These are phyloP conservation scores for Boeremia lycopersici DNA, from an alignment of 2,329 filamentous ascomycete genomes.

Conservation along the genomic window DNA sequence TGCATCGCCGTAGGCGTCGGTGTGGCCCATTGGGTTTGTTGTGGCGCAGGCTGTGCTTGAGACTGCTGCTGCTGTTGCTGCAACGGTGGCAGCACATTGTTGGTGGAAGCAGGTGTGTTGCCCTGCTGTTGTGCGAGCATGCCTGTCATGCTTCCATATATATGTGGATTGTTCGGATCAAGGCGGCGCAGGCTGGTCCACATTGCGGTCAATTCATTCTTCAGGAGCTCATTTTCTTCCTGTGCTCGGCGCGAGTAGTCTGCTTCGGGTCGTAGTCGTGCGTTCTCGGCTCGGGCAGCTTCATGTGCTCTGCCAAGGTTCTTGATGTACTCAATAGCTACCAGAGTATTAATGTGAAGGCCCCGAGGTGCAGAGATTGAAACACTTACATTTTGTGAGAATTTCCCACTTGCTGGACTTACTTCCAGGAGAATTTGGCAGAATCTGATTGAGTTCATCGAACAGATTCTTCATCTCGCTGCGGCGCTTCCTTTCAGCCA, in stretches of 20 bases:
- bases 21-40: conserved; percentile 39
- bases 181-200: conserved; percentile 53
- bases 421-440: conserved; percentile 79
- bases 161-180: conserved; percentile 54
- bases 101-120: conserved; percentile 34
- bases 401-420: conserved; percentile 93
- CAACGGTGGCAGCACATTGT: conserved; percentile 46
- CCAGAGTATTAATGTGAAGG: conserved; percentile 11
- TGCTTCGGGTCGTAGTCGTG: conserved; percentile 51
- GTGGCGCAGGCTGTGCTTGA: conserved; percentile 37
- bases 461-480: conserved; percentile 91
- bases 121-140: conserved; percentile 50
- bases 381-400: conserved; percentile 75
- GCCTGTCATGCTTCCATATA: conserved; percentile 55
- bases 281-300: conserved; percentile 47
- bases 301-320: conserved; percentile 48
- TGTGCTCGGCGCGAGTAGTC: conserved; percentile 52
- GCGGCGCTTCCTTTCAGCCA: conserved; percentile 80
- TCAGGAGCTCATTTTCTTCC: conserved; percentile 56
- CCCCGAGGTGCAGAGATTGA: not conserved
- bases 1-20: conserved; percentile 53
- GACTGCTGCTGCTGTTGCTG: conserved; percentile 45
- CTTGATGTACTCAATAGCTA: conserved; percentile 59
- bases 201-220: conserved; percentile 53
- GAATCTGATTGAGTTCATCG: conserved; percentile 76